These are phyloP conservation scores for Zelopaecilomyces penicillatus DNA, from an alignment of 2,329 filamentous ascomycete genomes.

Conservation along the genomic window DNA sequence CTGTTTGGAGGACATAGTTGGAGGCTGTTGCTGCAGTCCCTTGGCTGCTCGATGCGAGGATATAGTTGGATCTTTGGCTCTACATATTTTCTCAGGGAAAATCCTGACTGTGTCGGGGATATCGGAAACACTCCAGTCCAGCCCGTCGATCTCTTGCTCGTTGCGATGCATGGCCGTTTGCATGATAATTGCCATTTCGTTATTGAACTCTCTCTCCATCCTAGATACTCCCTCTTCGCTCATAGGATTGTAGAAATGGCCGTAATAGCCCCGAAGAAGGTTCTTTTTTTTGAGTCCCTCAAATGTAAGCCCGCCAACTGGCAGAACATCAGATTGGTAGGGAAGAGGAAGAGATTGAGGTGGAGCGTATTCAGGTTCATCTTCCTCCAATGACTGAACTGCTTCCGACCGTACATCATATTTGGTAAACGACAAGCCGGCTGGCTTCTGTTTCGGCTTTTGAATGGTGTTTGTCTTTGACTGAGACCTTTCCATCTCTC, in stretches of 20 bases:
- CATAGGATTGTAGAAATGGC: constrained; percentile 52
- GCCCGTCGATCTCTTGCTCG: constrained; percentile 53
- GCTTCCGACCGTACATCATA: constrained; percentile 53
- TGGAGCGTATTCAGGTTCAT: constrained; percentile 85
- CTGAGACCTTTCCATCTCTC: constrained; percentile 55
- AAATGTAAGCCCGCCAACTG: constrained; percentile 46
- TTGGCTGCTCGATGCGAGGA: not conserved
- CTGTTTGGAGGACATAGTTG: constrained; percentile 35
- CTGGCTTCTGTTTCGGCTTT: constrained; percentile 48
- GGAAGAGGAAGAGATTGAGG: constrained; percentile 58
- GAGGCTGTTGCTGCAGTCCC: constrained; percentile 14
- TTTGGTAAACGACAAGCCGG: constrained; percentile 47
- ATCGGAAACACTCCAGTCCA: constrained; percentile 53
- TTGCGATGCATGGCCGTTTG: constrained; percentile 59
- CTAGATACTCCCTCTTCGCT: constrained; percentile 60
- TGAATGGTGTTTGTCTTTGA: constrained; percentile 51
- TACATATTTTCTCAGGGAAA: not conserved
- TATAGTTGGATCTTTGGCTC: too few relatives aligned
- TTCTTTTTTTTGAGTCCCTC: constrained; percentile 51
- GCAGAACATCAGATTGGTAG: constrained; percentile 63
- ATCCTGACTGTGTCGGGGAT: constrained; percentile 37
- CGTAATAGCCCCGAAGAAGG: constrained; percentile 52
- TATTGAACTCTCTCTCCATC: constrained; percentile 52
- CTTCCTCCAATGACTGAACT: constrained; percentile 39
- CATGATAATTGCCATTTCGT: constrained; percentile 41